Evolutionary conservation across 352 stramenopile species (phyloP).

Genomic region (Thalassiosira hispida): DNA sequence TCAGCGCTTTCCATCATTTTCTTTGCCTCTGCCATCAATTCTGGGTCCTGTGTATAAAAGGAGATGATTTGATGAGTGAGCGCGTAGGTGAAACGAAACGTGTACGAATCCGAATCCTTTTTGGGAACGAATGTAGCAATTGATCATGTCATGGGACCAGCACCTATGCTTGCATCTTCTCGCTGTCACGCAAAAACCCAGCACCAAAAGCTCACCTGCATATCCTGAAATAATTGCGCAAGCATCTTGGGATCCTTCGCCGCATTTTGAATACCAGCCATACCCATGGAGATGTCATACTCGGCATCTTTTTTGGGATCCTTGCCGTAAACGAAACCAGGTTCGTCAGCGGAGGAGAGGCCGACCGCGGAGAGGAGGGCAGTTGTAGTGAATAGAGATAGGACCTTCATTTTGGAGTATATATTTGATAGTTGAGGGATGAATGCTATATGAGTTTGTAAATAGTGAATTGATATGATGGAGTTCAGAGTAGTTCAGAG

Average conservation of each 20-base stretch:
- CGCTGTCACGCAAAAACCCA: neutral
- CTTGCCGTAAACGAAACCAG: conserved; percentile 56
- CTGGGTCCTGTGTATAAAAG: conserved; percentile 63
- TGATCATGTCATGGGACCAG: no score
- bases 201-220: conserved; percentile 68
- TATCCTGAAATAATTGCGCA: conserved; percentile 84
- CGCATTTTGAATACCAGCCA: conserved; percentile 81
- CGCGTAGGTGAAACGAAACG: neutral
- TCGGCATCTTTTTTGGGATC: conserved; percentile 70
- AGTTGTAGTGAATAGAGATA: conserved; percentile 53
- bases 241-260: conserved; percentile 79
- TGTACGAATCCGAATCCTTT: no score
- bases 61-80: conserved; percentile 7
- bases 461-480: neutral
- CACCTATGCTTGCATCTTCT: no score
- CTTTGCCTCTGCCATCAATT: conserved; percentile 83
- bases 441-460: conserved; percentile 3
- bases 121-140: no score
- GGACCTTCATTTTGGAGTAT: conserved; percentile 51
- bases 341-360: conserved; percentile 43
- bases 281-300: conserved; percentile 74
- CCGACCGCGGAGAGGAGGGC: conserved; percentile 46
- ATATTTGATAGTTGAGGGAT: conserved; percentile 11
- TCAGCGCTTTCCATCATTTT: conserved; percentile 85
- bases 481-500: neutral